Percentiles rank a stretch among this genome's conserved stretches.
Conservation (phyloP, 129 eudicot genomes). For the Solidago caesia region DNA sequence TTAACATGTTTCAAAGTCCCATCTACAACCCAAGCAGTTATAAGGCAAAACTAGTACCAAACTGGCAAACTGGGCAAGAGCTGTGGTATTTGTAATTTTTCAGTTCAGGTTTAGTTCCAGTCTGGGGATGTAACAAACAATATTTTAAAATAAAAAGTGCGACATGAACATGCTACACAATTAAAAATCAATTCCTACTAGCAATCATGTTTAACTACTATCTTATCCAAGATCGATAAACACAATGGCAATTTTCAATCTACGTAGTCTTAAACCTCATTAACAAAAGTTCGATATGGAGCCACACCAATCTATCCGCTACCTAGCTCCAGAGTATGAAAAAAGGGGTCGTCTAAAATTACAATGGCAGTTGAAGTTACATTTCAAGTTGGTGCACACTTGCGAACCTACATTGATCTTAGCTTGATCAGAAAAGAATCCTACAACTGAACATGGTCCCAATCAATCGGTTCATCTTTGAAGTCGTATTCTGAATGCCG, state of each 20-base stretch:
- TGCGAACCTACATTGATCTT: conserved; percentile 7
- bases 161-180: no score
- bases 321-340: conserved; percentile 11
- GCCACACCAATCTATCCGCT: conserved; percentile 9
- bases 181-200: no score
- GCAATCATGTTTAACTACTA: no score
- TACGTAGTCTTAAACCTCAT: conserved; percentile 19
- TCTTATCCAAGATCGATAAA: no score
- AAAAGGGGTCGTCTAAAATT: conserved; percentile 7
- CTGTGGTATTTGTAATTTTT: no score
- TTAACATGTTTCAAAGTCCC: no score
- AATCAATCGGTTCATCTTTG: conserved; percentile 42
- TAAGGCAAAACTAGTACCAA: no score
- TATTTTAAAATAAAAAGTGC: no score
- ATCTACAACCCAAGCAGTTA: no score
- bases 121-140: no score
- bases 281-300: conserved; percentile 21
- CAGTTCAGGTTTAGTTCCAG: no score
- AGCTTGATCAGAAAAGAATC: conserved; percentile 12
- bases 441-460: conserved; percentile 54
- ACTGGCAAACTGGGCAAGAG: no score
- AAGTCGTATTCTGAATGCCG: conserved; percentile 40
- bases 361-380: conserved; percentile 17
- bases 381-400: neutral
- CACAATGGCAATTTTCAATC: neutral